phyloP scores from a whole-genome alignment of 139 green algal genomes.

The Zygnema cylindricum region DNA sequence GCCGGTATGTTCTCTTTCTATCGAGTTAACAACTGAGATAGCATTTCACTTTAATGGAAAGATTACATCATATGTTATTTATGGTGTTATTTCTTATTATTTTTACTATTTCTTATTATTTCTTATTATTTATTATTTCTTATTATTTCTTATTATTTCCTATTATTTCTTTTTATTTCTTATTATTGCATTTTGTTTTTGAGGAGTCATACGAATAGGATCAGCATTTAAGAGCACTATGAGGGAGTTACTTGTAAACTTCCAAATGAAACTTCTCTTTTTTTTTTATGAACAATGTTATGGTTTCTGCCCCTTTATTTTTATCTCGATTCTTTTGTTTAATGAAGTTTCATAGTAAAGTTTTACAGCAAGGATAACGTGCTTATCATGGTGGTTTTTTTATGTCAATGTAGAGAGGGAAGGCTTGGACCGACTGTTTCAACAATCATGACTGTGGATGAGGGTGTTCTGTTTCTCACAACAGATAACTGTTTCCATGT shows the following conservation, averaged over 20 bases:
- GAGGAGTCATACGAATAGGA: too few relatives aligned
- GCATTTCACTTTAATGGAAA: not conserved
- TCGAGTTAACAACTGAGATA: not conserved
- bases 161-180: not conserved
- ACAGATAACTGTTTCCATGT: not conserved
- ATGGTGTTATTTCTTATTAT: not conserved
- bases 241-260: too few relatives aligned
- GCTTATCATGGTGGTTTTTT: too few relatives aligned
- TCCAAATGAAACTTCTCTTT: too few relatives aligned
- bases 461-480: not conserved
- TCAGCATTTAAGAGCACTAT: too few relatives aligned
- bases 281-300: too few relatives aligned
- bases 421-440: not conserved
- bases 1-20: not conserved
- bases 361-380: too few relatives aligned
- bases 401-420: too few relatives aligned
- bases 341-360: too few relatives aligned
- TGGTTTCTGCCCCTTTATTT: too few relatives aligned
- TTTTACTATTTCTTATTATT: not conserved
- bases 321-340: too few relatives aligned
- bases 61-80: too few relatives aligned
- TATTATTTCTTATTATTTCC: not conserved
- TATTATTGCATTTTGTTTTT: not conserved
- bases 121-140: not conserved
- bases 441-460: not conserved